phyloP scores from a whole-genome alignment of 2,329 filamentous ascomycete species.

The Cytospora schulzeri region DNA sequence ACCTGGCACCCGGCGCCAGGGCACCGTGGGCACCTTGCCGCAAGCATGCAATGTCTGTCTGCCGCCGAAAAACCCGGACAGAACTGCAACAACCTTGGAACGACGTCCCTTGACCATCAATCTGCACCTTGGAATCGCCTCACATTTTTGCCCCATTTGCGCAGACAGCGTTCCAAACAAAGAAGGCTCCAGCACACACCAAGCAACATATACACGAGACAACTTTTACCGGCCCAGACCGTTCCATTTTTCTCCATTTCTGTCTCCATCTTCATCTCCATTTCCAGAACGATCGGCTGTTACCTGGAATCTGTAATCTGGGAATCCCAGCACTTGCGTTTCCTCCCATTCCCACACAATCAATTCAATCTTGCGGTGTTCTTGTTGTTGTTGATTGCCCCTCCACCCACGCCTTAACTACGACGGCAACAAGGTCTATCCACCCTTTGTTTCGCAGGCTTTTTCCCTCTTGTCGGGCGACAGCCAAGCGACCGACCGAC shows the following conservation, averaged over 20 bases:
- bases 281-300: neutral
- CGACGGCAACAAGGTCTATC: neutral
- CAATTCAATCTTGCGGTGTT: neutral
- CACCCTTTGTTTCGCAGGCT: neutral
- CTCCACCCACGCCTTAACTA: neutral
- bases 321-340: neutral
- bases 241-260: neutral
- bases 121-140: neutral
- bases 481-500: too few relatives aligned
- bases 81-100: conserved; percentile 1
- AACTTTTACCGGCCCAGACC: neutral
- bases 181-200: neutral
- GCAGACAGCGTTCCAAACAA: neutral
- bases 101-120: neutral
- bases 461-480: neutral
- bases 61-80: neutral
- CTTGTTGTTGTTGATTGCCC: neutral
- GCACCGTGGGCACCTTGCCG: too few relatives aligned
- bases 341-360: neutral
- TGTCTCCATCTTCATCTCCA: neutral
- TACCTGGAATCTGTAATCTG: neutral
- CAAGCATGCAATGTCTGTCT: neutral
- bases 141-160: neutral
- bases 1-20: neutral
- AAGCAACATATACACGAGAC: neutral